Evolutionary conservation across 306 rosid genomes (phyloP).

Genomic region (Castanea mollissima): DNA sequence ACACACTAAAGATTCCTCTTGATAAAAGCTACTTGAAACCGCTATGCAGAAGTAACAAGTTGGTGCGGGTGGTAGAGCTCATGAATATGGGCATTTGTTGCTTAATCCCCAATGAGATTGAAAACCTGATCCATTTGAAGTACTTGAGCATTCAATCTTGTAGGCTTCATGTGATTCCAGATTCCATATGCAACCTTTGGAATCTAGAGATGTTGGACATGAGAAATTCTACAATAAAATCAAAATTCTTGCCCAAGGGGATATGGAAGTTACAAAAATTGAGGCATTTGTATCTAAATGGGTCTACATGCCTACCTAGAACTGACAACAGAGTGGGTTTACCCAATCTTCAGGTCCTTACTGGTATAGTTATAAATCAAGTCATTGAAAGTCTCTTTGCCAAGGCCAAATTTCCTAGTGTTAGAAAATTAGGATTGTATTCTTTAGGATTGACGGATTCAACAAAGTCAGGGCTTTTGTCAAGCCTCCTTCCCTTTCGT

Average conservation of each 20-base stretch:
- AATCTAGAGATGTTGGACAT: not conserved
- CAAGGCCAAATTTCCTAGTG: constrained; percentile 3
- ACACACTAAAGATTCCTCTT: too few species aligned
- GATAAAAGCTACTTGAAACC: not conserved
- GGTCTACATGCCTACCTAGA: not conserved
- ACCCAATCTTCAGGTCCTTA: constrained; percentile 17
- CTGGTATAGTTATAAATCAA: not conserved
- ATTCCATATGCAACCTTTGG: not conserved
- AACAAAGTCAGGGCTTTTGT: not conserved
- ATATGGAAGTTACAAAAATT: not conserved
- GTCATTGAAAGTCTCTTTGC: not conserved
- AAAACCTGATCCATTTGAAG: not conserved
- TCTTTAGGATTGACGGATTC: too few species aligned
- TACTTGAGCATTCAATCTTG: not conserved
- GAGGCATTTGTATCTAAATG: not conserved
- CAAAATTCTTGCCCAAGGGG: not conserved
- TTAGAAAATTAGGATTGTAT: constrained; percentile 12
- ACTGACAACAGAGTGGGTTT: too few species aligned
- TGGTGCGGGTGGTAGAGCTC: not conserved
- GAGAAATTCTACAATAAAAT: not conserved
- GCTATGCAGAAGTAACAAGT: not conserved
- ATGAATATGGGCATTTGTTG: not conserved
- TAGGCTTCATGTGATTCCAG: not conserved
- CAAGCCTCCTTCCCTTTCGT: not conserved
- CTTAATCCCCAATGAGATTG: not conserved